Evolutionary conservation across 371 early-diverging fungal species (phyloP), one percentile per base, ranked within the genome.

Genomic region (Haplosporangium sp.): DNA sequence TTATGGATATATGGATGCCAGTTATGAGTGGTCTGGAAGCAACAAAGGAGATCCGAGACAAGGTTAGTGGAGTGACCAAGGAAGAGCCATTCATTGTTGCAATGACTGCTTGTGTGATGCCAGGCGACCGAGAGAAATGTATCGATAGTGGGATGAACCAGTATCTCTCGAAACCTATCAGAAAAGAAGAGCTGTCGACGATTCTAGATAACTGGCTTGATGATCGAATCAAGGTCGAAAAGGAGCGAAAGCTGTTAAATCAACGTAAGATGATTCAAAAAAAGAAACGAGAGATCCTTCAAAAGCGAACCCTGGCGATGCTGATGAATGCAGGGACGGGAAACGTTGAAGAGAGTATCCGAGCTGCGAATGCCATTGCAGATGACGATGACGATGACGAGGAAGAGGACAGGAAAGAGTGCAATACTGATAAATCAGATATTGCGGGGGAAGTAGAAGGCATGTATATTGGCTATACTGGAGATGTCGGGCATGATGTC

Each of bases 1-100:
- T 89, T 52, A 88, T 88, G 83, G 89, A 89, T 61, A 75, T 88
- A 56, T 84, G 84, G 75, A 89, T 89, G 88, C 88, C 88, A 0
- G 67, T 85, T 37, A 82, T 77, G 77, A 79, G 83, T 63, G 88
- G 88, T 17, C 74, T 83, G 6, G 74, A 84, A 47, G 84, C 84
- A 13, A 78, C 87, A 6, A 57, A 69, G 48, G 76, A 75, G 52
- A 84, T 86, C 38, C 85, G 84, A 19, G 55, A 27, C 19, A 63
- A 63, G n/a, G 58, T 75, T 4, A 42, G 47, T 44, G 76, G 74
- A 13, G 61, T 69, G 37, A 73, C 65, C 6, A 68, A 37, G 1
- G 45, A 38, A 37, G 76, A 68, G 0, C 84, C 68, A 11, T 78
- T 70, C 40, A 84, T 85, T 42, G 60, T 85, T 4, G 85, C 84